phyloP scores from a whole-genome alignment of 73 alveolate species.

The Diophrys sp. region DNA sequence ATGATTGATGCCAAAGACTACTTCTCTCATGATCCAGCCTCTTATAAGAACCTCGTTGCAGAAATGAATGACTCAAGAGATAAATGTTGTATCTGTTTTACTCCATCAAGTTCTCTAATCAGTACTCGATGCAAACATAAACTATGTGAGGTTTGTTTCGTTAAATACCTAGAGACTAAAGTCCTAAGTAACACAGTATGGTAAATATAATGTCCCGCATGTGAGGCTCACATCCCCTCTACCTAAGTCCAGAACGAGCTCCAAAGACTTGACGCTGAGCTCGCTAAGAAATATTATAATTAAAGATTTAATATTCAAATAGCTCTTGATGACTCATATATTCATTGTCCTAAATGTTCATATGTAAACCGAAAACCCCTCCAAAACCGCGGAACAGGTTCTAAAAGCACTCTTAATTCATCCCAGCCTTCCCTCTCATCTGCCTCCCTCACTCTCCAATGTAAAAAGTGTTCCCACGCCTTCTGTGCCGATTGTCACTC shows the following conservation, averaged over 20 bases:
- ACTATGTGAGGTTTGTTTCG: not conserved
- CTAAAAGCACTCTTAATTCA: no score
- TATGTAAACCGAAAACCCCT: not conserved
- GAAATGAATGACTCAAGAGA: not conserved
- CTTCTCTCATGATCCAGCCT: no score
- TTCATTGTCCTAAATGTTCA: not conserved
- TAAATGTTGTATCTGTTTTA: not conserved
- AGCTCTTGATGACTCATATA: not conserved
- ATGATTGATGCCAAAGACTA: no score
- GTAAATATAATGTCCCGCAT: not conserved
- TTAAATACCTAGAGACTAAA: not conserved
- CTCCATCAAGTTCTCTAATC: not conserved
- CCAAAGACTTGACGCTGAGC: not conserved
- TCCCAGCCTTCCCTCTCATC: no score
- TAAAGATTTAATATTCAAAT: not conserved
- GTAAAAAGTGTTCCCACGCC: not conserved
- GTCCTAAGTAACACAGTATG: not conserved
- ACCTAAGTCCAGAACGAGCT: not conserved
- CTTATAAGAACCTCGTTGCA: no score
- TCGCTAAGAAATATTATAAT: not conserved
- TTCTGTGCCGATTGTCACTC: conserved; percentile 4
- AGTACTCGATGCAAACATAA: not conserved
- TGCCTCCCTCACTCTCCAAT: not conserved
- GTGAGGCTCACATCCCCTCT: not conserved
- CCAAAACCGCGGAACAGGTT: not conserved